phyloP scores from a whole-genome alignment of 768 basidiomycete genomes.

The Fibroporia radiculosa region DNA sequence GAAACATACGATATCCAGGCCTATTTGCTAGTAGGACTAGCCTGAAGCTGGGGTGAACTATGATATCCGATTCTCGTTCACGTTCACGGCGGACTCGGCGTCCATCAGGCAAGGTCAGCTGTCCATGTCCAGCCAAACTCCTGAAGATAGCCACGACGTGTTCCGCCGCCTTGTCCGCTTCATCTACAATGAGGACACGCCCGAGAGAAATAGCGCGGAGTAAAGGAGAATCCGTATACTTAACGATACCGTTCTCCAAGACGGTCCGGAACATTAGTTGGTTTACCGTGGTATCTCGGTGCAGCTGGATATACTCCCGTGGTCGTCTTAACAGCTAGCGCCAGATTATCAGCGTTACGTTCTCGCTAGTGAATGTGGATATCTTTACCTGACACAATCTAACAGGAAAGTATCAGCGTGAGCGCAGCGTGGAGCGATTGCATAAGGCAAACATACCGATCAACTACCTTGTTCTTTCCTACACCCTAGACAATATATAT shows the following conservation, averaged over 20 bases:
- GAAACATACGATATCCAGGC: conserved; percentile 52
- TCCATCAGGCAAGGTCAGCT: conserved; percentile 58
- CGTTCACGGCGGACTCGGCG: conserved; percentile 40
- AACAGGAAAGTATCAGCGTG: neutral
- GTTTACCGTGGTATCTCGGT: conserved; percentile 63
- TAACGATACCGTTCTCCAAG: conserved; percentile 47
- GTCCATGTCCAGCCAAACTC: conserved; percentile 57
- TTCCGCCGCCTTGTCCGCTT: conserved; percentile 68
- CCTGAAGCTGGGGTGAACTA: conserved; percentile 56
- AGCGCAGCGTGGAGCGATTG: too few species aligned
- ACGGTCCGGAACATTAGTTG: conserved; percentile 65
- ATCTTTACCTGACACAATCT: conserved; percentile 48
- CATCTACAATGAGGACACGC: conserved; percentile 62
- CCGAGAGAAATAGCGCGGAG: conserved; percentile 54
- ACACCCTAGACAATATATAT: conserved; percentile 54
- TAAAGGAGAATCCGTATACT: conserved; percentile 58
- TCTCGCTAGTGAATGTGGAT: neutral
- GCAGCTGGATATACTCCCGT: conserved; percentile 63
- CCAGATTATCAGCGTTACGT: conserved; percentile 4
- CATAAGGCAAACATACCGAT: conserved; percentile 32
- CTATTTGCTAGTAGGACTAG: conserved; percentile 58
- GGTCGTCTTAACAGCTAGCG: conserved; percentile 55
- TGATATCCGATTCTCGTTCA: conserved; percentile 47
- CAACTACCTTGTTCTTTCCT: conserved; percentile 65
- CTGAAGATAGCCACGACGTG: conserved; percentile 68